These are phyloP conservation scores for Cyclotella kingstonii DNA, from an alignment of 108 stramenopile genomes.

Conservation along the genomic window DNA sequence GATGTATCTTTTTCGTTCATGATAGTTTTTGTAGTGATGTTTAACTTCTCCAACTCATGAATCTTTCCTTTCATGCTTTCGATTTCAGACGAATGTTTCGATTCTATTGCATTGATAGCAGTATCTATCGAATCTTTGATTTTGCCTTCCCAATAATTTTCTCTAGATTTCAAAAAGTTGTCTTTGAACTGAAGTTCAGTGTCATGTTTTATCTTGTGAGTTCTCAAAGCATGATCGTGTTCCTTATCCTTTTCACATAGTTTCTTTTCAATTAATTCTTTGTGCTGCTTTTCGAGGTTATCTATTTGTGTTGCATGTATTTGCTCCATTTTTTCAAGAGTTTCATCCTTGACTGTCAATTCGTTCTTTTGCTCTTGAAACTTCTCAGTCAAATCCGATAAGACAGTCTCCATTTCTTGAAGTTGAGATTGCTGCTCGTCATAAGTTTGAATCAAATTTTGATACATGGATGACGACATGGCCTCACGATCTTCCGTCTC, in stretches of 20 bases:
- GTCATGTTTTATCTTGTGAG: conserved; percentile 9
- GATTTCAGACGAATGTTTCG: conserved; percentile 2
- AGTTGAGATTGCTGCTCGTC: conserved; percentile 3
- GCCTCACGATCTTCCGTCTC: conserved; percentile 18
- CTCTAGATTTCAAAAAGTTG: neutral
- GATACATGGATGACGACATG: neutral
- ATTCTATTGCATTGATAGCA: conserved; percentile 3
- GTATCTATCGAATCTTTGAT: neutral
- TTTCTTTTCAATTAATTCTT: neutral
- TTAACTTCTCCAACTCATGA: neutral
- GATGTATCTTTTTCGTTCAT: conserved; percentile 1
- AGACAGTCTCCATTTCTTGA: conserved; percentile 13
- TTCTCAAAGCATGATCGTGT: neutral
- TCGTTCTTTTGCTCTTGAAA: conserved; percentile 23
- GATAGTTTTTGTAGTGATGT: neutral
- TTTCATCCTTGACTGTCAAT: conserved; percentile 7
- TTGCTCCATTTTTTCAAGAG: neutral
- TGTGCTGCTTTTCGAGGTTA: too few species aligned
- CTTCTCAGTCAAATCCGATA: conserved; percentile 18
- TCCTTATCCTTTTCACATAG: neutral
- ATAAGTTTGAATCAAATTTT: conserved; percentile 6
- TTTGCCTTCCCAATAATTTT: neutral
- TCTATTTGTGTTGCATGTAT: neutral
- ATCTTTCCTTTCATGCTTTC: neutral
- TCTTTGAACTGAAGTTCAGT: conserved; percentile 1